Percentiles rank a stretch among this genome's conserved stretches.
phyloP scores from a whole-genome alignment of 768 basidiomycete species.

The Mycena kentingensis region DNA sequence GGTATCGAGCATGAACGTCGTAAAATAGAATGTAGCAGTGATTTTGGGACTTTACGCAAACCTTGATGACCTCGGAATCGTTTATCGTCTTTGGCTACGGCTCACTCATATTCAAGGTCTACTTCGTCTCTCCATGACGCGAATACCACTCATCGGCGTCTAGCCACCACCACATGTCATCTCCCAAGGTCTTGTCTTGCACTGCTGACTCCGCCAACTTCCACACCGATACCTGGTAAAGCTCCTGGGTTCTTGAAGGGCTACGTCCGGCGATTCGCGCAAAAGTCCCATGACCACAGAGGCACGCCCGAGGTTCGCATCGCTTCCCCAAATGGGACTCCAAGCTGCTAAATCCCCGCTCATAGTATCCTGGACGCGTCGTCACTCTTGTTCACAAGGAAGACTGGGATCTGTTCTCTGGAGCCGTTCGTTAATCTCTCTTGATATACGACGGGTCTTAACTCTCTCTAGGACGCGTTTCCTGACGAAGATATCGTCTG shows the following conservation, averaged over 20 bases:
- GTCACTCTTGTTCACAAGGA: constrained; percentile 87
- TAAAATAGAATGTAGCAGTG: not conserved
- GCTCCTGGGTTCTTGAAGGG: constrained; percentile 87
- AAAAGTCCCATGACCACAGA: constrained; percentile 90
- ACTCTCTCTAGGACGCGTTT: constrained; percentile 55
- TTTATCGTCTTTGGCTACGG: constrained; percentile 93
- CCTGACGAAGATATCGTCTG: constrained; percentile 81
- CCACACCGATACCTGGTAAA: constrained; percentile 25
- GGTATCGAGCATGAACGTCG: too few relatives aligned
- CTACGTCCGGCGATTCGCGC: constrained; percentile 87
- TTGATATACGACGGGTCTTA: not conserved
- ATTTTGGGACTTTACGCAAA: not conserved
- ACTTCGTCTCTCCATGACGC: constrained; percentile 4
- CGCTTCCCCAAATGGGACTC: not conserved
- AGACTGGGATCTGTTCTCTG: constrained; percentile 81
- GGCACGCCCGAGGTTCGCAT: constrained; percentile 75
- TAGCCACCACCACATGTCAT: constrained; percentile 85
- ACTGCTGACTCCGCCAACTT: not conserved
- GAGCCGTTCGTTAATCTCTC: constrained; percentile 42
- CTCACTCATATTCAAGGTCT: constrained; percentile 92
- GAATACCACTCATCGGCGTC: not conserved
- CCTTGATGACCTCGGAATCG: constrained; percentile 20
- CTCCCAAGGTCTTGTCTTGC: constrained; percentile 50
- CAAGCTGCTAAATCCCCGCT: not conserved
- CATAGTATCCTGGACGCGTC: constrained; percentile 80